Evolutionary conservation across 2,329 filamentous ascomycete genomes (phyloP), one percentile per base, ranked within the genome.

Genomic region (Fusarium verrucosum): DNA sequence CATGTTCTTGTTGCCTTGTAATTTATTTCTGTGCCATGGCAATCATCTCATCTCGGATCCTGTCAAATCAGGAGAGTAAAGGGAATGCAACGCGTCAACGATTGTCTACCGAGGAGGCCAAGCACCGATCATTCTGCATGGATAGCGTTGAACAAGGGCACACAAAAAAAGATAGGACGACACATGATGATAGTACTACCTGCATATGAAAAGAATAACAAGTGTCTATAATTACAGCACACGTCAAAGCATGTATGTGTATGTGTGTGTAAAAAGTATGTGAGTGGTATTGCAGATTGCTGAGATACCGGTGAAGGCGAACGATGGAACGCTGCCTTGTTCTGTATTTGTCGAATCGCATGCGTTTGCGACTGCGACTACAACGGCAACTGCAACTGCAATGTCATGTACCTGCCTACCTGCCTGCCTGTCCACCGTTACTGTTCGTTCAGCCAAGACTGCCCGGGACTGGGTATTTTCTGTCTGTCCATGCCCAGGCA

Each of bases 341-440:
- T 43, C 40, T 62, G 35, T 36, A 40, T 63, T 53, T 65, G 54
- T 51, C 59, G 49, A 68, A 50, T 45, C 41, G 42, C 42, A 58
- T n/a, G n/a, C n/a, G n/a, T 40, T 51, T 47, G 30, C 43, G 8
- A 23, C 23, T 23, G 23, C 23, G 8, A 13, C 28, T 30, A 2
- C 10, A 28, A 26, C 25, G 9, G 25, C 26, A 28, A 28, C 26
- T 28, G 26, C 26, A 28, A 7, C 26, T n/a, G n/a, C n/a, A n/a
- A n/a, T n/a, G n/a, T n/a, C n/a, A n/a, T n/a, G n/a, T n/a, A n/a
- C n/a, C n/a, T n/a, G n/a, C n/a, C n/a, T n/a, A n/a, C n/a, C n/a
- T n/a, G n/a, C n/a, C n/a, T n/a, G n/a, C 23, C 23, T 30, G 28
- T 14, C 37, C 26, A 50, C 37, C n/a, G 47, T 23, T 14, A 30